These are phyloP conservation scores for Polyporus arcularius DNA, from an alignment of 768 basidiomycete genomes.

Conservation along the genomic window DNA sequence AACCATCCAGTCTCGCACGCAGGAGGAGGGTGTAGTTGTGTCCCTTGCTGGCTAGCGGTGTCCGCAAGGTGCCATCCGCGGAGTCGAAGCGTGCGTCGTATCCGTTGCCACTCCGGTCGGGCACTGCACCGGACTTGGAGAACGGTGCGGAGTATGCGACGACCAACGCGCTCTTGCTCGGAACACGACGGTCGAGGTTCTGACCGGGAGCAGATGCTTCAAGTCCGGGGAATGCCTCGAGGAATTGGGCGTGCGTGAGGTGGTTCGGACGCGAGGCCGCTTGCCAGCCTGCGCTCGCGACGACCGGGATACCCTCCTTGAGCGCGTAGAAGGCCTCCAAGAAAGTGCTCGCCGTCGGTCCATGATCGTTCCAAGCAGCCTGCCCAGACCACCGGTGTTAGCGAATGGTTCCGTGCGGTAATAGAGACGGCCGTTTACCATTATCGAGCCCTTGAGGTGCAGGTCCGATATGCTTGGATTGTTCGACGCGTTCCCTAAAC, in stretches of 20 bases:
- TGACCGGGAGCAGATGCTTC: conserved; percentile 25
- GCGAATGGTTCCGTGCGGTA: background rate
- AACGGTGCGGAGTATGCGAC: conserved; percentile 10
- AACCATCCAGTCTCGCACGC: conserved; percentile 2
- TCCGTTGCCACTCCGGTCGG: conserved; percentile 26
- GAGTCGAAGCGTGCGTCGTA: conserved; percentile 17
- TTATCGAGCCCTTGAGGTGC: conserved; percentile 27
- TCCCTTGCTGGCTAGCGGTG: conserved; percentile 27
- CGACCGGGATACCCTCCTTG: conserved; percentile 28
- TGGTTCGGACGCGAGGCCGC: conserved; percentile 27
- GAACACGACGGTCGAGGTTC: conserved; percentile 26
- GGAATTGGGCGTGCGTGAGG: conserved; percentile 26
- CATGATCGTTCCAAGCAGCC: conserved; percentile 32
- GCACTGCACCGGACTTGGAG: background rate
- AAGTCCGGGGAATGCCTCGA: conserved; percentile 20
- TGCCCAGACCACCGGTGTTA: conserved; percentile 2
- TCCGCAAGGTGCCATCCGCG: conserved; percentile 15
- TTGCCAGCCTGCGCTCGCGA: conserved; percentile 26
- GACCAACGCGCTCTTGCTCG: conserved; percentile 21
- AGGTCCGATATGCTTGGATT: conserved; percentile 25
- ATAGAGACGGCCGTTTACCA: conserved; percentile 12
- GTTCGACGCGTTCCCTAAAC: conserved; percentile 27
- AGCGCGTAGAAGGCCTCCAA: conserved; percentile 30
- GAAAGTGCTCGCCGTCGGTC: conserved; percentile 27
- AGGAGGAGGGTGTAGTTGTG: conserved; percentile 27